Base-by-base conservation (phyloP, 83 land plant genomes). In the Diphasiastrum complanatum region DNA sequence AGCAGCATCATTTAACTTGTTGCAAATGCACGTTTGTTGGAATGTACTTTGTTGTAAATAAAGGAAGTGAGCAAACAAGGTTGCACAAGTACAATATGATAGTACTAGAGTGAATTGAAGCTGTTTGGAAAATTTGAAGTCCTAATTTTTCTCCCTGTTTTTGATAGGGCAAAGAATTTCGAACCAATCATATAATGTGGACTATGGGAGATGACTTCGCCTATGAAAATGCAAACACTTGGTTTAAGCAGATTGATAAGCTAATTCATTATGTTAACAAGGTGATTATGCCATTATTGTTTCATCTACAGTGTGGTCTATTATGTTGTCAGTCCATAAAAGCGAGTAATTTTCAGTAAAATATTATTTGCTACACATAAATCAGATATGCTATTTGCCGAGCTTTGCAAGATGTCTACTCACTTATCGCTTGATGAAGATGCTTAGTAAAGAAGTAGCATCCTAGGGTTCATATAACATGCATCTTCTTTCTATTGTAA, bases 201-300 rank as follows among this genome's bases (percentile, higher is more conserved):
- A 86, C 91, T 27, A 86, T 86, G 91, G 91, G 91, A 46, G 74
- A 71, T 54, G 91, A 86, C 69, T 86, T 86, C 54, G 36, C 67
- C 51, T 86, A 86, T 40, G 84, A 78, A 74, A 71, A 83, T 68
- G 91, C 91, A 22, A 73, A 78, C 52, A 49, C 82, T 31, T 86
- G 89, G 88, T 86, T 81, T 70, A 75, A 54, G 56, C 70, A 86
- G 33, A 78, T 86, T 85, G 91, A 86, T 47, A 86, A 79, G 52
- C 67, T 86, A 1, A 84, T 86, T 47, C 80, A 86, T 60, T 78
- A 84, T 63, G 88, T 86, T 24, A 86, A 86, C 66, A 64, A 79
- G 83, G 89, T 82, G 69, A 3, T 10, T 19, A 11, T 5, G 26
- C n/a, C n/a, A n/a, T n/a, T n/a, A n/a, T n/a, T n/a, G n/a, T n/a